Conservation (phyloP, 2,329 filamentous ascomycete genomes). For the Hymenoscyphus scutula region DNA sequence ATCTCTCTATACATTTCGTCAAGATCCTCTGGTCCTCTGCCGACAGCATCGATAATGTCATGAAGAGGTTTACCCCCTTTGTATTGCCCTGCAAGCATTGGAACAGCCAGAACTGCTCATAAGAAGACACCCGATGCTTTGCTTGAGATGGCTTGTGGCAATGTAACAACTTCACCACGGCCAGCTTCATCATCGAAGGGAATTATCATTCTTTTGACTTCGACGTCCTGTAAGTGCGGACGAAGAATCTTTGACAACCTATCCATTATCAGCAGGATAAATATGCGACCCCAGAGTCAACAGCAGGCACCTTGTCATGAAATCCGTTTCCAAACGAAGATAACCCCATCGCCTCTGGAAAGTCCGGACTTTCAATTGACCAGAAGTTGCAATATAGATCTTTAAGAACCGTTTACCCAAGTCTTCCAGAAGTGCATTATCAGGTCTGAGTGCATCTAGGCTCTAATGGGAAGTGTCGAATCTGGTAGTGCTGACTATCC, state of each 20-base stretch:
- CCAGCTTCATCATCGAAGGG: background rate
- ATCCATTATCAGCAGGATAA: background rate
- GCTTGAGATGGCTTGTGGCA: conserved; percentile 26
- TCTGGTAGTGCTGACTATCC: background rate
- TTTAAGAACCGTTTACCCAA: background rate
- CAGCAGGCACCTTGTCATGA: background rate
- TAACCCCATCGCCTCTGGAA: background rate
- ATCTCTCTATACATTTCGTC: background rate
- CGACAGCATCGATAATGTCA: background rate
- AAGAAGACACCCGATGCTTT: conserved; percentile 38
- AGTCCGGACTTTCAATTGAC: background rate
- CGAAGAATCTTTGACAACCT: background rate
- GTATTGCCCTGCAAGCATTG: background rate
- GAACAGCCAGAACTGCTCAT: conserved; percentile 37
- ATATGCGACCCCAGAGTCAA: background rate
- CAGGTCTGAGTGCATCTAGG: background rate
- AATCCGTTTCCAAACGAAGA: background rate
- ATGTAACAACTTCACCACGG: background rate
- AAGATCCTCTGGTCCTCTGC: background rate
- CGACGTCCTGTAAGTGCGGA: conserved; percentile 2
- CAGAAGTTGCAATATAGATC: background rate
- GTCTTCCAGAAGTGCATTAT: background rate
- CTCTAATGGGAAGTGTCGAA: background rate
- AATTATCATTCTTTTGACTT: conserved; percentile 19
- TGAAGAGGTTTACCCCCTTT: background rate